Evolutionary conservation across 352 stramenopile species (phyloP), one percentile per base, ranked within the genome.

Genomic region (Phytophthora pistaciae): DNA sequence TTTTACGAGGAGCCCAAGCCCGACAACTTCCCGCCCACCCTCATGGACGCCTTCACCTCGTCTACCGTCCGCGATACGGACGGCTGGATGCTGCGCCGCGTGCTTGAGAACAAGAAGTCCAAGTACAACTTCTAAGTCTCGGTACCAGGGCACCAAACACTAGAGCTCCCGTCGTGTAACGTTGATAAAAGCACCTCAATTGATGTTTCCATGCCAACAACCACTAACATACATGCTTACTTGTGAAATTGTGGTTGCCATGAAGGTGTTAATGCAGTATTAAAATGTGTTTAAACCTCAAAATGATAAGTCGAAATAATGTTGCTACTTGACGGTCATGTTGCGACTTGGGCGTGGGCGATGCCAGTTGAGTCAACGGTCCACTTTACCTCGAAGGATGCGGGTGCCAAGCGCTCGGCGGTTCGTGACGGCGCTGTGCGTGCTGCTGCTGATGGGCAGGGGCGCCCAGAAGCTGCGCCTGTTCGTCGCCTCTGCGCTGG

Each of bases 401-500:
- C 67, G 64, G 25, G 68, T 85, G 3, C 75, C 70, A 13, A 83
- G 71, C 60, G 75, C 72, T 21, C 68, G 78, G 42, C 75, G 75
- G 25, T 59, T 85, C 18, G 58, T 78, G 13, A 76, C 74, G 54
- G 71, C 75, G 58, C 53, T 81, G 3, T 77, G 75, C 54, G 72
- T 79, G 49, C 59, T 85, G 14, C 58, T 80, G 18, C 69, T 82
- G 25, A 55, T 66, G 0, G 68, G 74, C 3, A 76, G 60, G 20
- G 68, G 78, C 23, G 44, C 66, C 5, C 66, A 63, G 8, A 62
- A 52, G 64, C 68, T 85, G 5, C 68, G 68, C 18, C 14, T 75
- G 23, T 64, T 88, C 36, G 52, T 91, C 11, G 60, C 52, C 48
- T 85, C 84, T 27, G 56, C 90, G 38, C 25, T 91, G 46, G 21